phyloP scores from a whole-genome alignment of 176 grass and related monocot genomes.

The Aegilops umbellulata region DNA sequence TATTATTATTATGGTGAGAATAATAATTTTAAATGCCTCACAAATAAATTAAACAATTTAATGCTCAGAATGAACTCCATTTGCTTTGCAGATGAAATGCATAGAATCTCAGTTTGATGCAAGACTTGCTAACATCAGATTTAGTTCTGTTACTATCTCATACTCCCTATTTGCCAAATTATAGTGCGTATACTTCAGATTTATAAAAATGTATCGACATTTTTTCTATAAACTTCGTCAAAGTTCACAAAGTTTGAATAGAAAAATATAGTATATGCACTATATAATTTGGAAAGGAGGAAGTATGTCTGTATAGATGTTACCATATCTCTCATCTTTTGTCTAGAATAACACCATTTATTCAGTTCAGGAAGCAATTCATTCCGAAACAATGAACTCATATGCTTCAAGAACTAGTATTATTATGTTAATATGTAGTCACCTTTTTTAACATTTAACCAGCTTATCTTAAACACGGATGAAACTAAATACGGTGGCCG shows the following conservation, averaged over 20 bases:
- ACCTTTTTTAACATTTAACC: not conserved
- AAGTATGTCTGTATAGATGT: not conserved
- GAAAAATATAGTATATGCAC: no score
- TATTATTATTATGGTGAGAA: not conserved
- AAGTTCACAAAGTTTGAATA: no score
- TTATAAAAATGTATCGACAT: no score
- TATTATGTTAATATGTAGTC: not conserved
- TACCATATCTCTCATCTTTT: not conserved
- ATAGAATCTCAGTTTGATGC: not conserved
- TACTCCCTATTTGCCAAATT: no score
- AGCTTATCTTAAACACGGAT: conserved; percentile 85
- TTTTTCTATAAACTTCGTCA: no score
- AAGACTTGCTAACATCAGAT: not conserved
- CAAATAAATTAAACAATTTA: not conserved
- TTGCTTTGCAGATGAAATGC: conserved; percentile 9
- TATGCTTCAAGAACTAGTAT: not conserved
- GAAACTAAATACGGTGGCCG: conserved; percentile 81
- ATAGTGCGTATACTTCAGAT: no score
- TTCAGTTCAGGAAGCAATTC: conserved; percentile 12
- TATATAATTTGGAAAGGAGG: no score
- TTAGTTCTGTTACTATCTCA: not conserved
- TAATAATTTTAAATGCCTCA: not conserved
- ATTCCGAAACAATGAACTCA: not conserved
- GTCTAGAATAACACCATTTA: not conserved
- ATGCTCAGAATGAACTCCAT: not conserved